phyloP scores from a whole-genome alignment of 148 eudicot species.

The Cornus florida region DNA sequence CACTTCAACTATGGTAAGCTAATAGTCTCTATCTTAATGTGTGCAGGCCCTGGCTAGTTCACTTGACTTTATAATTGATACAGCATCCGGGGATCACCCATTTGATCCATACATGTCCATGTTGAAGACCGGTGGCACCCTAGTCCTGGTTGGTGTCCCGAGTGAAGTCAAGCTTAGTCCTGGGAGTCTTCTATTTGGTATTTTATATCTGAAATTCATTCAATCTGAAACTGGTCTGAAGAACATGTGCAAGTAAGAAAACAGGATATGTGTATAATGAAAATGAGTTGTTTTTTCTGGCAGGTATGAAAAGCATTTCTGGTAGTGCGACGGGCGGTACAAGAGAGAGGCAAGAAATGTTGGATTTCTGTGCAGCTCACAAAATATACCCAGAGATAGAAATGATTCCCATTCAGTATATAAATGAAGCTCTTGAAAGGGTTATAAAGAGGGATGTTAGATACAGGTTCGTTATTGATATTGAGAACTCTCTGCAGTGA shows the following conservation, averaged over 20 bases:
- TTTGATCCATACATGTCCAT: background rate
- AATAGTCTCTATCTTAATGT: too few species aligned
- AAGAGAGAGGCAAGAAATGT: constrained; percentile 19
- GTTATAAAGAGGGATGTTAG: constrained; percentile 17
- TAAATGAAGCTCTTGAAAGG: constrained; percentile 21
- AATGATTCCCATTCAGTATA: constrained; percentile 16
- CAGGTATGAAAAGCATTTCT: constrained; percentile 22
- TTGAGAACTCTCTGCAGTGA: constrained; percentile 16
- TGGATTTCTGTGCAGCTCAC: constrained; percentile 22
- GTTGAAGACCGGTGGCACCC: constrained; percentile 19
- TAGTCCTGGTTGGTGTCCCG: constrained; percentile 20
- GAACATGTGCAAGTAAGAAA: too few species aligned
- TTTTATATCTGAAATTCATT: background rate
- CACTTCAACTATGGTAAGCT: too few species aligned
- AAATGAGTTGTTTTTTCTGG: background rate
- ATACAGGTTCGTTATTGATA: constrained; percentile 19
- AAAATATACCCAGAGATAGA: constrained; percentile 19
- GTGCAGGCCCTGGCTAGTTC: constrained; percentile 1
- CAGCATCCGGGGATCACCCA: constrained; percentile 20
- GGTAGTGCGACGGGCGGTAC: constrained; percentile 19
- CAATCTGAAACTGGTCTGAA: too few species aligned
- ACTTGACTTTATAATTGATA: constrained; percentile 13
- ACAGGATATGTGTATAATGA: background rate
- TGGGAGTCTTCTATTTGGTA: constrained; percentile 9
- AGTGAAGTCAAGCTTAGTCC: constrained; percentile 18